These are phyloP conservation scores for Bipolaris sorokiniana DNA, from an alignment of 2,329 filamentous ascomycete species.

Conservation along the genomic window DNA sequence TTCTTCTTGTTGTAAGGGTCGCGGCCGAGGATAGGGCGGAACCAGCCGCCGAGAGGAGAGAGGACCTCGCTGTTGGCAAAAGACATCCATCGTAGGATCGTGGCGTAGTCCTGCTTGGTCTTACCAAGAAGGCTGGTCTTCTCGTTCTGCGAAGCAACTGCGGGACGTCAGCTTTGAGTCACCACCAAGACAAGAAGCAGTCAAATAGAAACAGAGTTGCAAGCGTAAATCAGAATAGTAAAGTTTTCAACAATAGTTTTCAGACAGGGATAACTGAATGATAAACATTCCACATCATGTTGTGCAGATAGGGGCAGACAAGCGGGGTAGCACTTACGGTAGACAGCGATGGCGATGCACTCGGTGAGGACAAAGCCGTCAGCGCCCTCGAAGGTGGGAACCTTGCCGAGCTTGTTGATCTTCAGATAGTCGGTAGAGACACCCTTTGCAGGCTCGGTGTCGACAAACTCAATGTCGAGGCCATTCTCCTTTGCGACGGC, in stretches of 20 bases:
- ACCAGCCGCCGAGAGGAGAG: conserved; percentile 75
- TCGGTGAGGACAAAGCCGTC: conserved; percentile 92
- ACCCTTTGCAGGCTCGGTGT: conserved; percentile 69
- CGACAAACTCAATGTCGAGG: conserved; percentile 85
- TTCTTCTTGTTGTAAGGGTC: conserved; percentile 97
- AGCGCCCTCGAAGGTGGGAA: conserved; percentile 89
- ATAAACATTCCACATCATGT: conserved; percentile 72
- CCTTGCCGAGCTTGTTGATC: conserved; percentile 85
- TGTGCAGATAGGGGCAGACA: conserved; percentile 35
- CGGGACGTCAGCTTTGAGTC: conserved; percentile 39
- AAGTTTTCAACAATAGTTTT: conserved; percentile 85
- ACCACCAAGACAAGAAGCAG: conserved; percentile 23
- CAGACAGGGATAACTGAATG: conserved; percentile 80
- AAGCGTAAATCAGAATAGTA: conserved; percentile 85
- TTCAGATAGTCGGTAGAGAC: conserved; percentile 79
- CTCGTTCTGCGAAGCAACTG: conserved; percentile 99
- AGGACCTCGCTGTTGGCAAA: conserved; percentile 92
- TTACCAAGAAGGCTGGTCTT: conserved; percentile 99
- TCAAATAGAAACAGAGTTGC: conserved; percentile 17
- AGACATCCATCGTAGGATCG: conserved; percentile 98
- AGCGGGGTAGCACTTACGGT: conserved; percentile 71
- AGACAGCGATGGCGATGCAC: conserved; percentile 94
- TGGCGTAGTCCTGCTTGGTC: conserved; percentile 99
- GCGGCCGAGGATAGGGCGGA: conserved; percentile 81
- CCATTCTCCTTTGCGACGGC: conserved; percentile 97